Evolutionary conservation across 2,329 filamentous ascomycete species (phyloP).

Genomic region (Fusarium humuli): DNA sequence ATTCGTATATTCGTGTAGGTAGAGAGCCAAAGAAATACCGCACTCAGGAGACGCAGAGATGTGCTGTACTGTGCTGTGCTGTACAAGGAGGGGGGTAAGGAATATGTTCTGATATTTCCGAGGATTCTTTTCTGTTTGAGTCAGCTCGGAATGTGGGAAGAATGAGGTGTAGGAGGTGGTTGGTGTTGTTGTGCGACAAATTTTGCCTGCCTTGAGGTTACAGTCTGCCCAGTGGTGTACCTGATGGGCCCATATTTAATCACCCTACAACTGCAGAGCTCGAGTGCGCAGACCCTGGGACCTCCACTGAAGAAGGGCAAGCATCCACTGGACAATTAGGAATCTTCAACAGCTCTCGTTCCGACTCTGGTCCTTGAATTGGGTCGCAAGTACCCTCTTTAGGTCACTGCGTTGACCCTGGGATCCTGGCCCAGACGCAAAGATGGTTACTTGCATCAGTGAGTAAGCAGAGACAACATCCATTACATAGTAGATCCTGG

Average conservation of each 20-base stretch:
- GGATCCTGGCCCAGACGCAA: not conserved
- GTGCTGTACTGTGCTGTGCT: not conserved
- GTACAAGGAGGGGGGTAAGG: not conserved
- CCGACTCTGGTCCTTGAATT: not conserved
- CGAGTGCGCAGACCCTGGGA: too few relatives aligned
- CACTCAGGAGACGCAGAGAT: not conserved
- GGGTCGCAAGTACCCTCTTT: conserved; percentile 10
- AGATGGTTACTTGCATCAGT: not conserved
- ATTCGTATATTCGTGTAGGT: not conserved
- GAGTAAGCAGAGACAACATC: not conserved
- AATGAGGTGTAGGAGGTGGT: conserved; percentile 1
- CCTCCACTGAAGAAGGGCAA: not conserved
- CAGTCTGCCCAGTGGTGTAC: not conserved
- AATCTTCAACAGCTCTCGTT: not conserved
- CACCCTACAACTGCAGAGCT: conserved; percentile 1
- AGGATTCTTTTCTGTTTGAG: not conserved
- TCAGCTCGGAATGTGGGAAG: not conserved
- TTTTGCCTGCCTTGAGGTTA: conserved; percentile 5
- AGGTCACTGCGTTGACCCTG: not conserved
- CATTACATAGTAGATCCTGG: not conserved
- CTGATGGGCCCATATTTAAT: conserved; percentile 4
- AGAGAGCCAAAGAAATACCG: conserved; percentile 3
- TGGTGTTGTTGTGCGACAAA: conserved; percentile 23
- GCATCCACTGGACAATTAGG: not conserved
- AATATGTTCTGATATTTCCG: conserved; percentile 6